Evolutionary conservation across 805 yeast species (phyloP).

Genomic region (Clavispora asparagi): DNA sequence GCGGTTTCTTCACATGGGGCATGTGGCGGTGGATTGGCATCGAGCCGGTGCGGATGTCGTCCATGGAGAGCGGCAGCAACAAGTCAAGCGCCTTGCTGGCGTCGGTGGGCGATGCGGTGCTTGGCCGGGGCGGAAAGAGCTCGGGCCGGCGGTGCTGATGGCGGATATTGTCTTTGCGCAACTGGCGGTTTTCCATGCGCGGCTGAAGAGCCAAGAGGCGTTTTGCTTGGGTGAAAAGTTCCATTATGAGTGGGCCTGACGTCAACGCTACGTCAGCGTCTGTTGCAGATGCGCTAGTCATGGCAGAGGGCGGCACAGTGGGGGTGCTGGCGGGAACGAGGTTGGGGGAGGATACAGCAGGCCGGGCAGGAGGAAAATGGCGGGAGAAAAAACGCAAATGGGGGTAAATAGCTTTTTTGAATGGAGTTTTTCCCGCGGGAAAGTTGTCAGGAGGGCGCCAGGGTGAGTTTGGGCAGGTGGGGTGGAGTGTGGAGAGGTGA

Average conservation of each 20-base stretch:
- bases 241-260: constrained; percentile 32
- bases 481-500: not conserved
- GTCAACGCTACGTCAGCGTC: constrained; percentile 9
- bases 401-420: not conserved
- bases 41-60: constrained; percentile 25
- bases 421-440: not conserved
- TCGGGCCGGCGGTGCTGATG: constrained; percentile 18
- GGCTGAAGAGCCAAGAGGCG: constrained; percentile 34
- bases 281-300: not conserved
- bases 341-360: not conserved
- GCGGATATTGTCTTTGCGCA: constrained; percentile 28
- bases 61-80: constrained; percentile 36
- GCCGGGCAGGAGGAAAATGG: not conserved
- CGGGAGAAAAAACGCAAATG: not conserved
- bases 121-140: not conserved
- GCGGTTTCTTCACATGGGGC: constrained; percentile 2
- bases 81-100: constrained; percentile 28
- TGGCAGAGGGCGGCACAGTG: not conserved
- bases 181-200: constrained; percentile 34
- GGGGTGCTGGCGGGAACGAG: not conserved
- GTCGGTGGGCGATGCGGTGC: not conserved
- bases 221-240: constrained; percentile 38
- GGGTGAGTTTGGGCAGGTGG: not conserved
- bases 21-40: constrained; percentile 6
- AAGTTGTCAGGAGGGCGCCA: too few species aligned